Evolutionary conservation across 164 flowering plant species (phyloP), one percentile per base, ranked within the genome.

Genomic region (Tetrastigma voinierianum): DNA sequence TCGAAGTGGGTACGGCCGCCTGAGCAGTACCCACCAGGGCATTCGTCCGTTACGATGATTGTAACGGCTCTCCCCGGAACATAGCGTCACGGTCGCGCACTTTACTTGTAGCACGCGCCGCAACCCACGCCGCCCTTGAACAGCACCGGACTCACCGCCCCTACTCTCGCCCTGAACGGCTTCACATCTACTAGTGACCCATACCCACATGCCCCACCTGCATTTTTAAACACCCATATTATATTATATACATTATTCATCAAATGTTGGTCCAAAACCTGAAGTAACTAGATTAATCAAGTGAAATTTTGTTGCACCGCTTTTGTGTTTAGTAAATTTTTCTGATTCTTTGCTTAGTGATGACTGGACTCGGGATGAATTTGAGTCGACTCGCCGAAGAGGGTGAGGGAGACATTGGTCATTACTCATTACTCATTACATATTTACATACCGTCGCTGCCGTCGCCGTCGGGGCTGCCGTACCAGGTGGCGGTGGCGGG

Each of bases 171-270:
- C 76, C 72, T 76, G 46, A 87, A 67, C 43, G 98, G 99, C 76
- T 73, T 81, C 68, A 89, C 96, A 61, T 90, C 96, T 80, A 96
- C 99, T 61, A 93, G n/a, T 0, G 89, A 62, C 1, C 97, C 98
- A 77, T 96, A 96, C 70, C 99, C 98, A 57, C 99, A 96, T 52
- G 99, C 98, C 55, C 99, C 99, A 58, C 99, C 97, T 91, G 65
- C 74, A 77, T 46, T 23, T 15, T 24, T 11, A n/a, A n/a, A n/a
- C 10, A 13, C 46, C 40, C 59, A n/a, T n/a, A n/a, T n/a, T n/a
- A 32, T 32, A 32, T 32, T 32, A 32, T 32, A 32, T 0, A 32
- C 40, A 32, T 32, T 7, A 32, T 32, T 3, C 6, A 32, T 32
- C 40, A 32, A 32, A 32, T 4, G 40, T 32, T 32, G 40, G 40